These are phyloP conservation scores for Talaromyces trachyspermus DNA, from an alignment of 495 filamentous ascomycete genomes.

Conservation along the genomic window DNA sequence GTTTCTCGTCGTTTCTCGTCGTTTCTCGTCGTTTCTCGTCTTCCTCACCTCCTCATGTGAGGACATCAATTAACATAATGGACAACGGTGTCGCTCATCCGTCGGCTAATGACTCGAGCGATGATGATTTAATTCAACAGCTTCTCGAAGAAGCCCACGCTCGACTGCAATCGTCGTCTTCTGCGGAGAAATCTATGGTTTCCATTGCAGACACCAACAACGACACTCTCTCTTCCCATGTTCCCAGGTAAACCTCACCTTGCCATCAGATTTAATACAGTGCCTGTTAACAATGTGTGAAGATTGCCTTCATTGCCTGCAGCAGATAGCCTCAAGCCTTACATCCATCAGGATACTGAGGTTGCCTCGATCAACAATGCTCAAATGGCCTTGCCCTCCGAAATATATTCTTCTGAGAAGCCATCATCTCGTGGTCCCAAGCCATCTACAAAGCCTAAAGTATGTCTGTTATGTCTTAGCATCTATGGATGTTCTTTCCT, in stretches of 20 bases:
- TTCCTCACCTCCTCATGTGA: slow-evolving; percentile 5
- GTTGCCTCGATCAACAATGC: slow-evolving; percentile 40
- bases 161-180: slow-evolving; percentile 32
- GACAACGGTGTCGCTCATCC: neutral
- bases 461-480: slow-evolving; percentile 10
- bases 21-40: slow-evolving; percentile 1
- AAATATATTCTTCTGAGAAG: slow-evolving; percentile 35
- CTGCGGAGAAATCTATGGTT: neutral
- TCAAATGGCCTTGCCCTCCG: slow-evolving; percentile 11
- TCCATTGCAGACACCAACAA: neutral
- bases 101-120: slow-evolving; percentile 18
- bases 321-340: slow-evolving; percentile 33
- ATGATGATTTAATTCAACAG: slow-evolving; percentile 53
- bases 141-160: slow-evolving; percentile 59
- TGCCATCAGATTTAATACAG: neutral
- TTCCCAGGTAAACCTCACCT: neutral
- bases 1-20: neutral
- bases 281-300: neutral
- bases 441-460: slow-evolving; percentile 37
- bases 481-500: slow-evolving; percentile 8
- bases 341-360: slow-evolving; percentile 38
- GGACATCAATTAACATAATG: neutral
- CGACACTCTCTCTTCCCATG: neutral
- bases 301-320: slow-evolving; percentile 37
- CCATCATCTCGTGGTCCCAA: slow-evolving; percentile 34